A percentile compares a stretch with the other conserved stretches of the same genome.
These are phyloP conservation scores for Puccinia polysora DNA, from an alignment of 1,284 basidiomycete genomes.

Conservation along the genomic window DNA sequence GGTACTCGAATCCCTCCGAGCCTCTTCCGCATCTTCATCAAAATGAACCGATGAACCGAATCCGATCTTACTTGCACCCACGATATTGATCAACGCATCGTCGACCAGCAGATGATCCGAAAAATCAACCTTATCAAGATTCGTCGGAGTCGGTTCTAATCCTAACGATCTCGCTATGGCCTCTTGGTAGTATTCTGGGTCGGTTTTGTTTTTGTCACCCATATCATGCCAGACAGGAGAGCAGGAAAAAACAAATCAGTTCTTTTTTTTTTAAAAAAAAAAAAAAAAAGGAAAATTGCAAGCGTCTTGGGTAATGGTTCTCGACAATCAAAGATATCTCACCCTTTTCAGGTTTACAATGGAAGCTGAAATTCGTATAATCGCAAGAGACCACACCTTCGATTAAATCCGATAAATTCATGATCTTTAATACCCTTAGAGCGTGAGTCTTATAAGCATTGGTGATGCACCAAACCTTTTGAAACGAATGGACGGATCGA, in stretches of 20 bases:
- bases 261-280: not conserved
- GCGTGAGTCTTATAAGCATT: conserved; percentile 62
- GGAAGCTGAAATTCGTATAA: conserved; percentile 66
- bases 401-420: conserved; percentile 68
- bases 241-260: not conserved
- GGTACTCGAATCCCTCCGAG: not conserved
- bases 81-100: conserved; percentile 48
- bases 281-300: not conserved
- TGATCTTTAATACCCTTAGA: conserved; percentile 68
- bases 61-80: conserved; percentile 46
- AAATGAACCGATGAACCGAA: conserved; percentile 49
- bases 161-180: conserved; percentile 22
- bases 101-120: conserved; percentile 47
- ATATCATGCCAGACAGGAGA: not conserved
- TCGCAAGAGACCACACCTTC: conserved; percentile 78
- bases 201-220: not conserved
- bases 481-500: conserved; percentile 8
- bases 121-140: conserved; percentile 17
- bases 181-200: conserved; percentile 35
- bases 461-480: conserved; percentile 29
- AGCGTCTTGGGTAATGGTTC: not conserved
- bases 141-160: conserved; percentile 35
- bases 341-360: conserved; percentile 69
- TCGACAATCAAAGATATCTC: not conserved
- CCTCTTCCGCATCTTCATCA: conserved; percentile 45